Percentiles rank a stretch among this genome's conserved stretches.
phyloP scores from a whole-genome alignment of 495 filamentous ascomycete genomes.

The Rhypophila decipiens region DNA sequence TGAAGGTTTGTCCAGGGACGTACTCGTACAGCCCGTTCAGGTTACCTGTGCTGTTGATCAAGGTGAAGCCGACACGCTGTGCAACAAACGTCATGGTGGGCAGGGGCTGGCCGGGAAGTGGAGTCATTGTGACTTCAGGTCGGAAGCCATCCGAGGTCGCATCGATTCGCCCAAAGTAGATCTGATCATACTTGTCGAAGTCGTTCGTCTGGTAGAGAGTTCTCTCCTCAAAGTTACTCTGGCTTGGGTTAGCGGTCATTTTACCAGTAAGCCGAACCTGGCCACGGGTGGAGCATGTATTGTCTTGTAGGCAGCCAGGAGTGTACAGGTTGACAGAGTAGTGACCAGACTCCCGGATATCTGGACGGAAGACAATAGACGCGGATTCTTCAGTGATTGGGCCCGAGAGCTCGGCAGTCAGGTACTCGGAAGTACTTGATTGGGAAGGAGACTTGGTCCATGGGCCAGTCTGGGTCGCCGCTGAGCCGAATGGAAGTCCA shows the following conservation, averaged over 20 bases:
- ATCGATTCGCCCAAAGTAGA: constrained; percentile 81
- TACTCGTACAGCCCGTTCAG: constrained; percentile 92
- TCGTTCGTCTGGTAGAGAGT: constrained; percentile 83
- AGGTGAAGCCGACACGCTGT: constrained; percentile 71
- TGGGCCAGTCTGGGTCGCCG: constrained; percentile 59
- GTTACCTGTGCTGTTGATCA: constrained; percentile 61
- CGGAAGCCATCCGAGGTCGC: constrained; percentile 66
- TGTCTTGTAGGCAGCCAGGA: constrained; percentile 79
- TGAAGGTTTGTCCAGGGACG: constrained; percentile 53
- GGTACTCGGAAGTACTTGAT: constrained; percentile 64
- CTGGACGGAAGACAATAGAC: constrained; percentile 71
- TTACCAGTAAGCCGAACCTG: constrained; percentile 71
- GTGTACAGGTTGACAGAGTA: constrained; percentile 87
- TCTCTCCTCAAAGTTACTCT: constrained; percentile 35
- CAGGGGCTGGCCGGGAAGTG: constrained; percentile 54
- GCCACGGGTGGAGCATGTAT: constrained; percentile 67
- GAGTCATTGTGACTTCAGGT: constrained; percentile 72
- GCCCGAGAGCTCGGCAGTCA: constrained; percentile 57
- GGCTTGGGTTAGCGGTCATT: constrained; percentile 48
- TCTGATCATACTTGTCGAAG: constrained; percentile 88
- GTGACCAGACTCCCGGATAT: constrained; percentile 83
- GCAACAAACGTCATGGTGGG: constrained; percentile 73
- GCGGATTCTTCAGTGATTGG: constrained; percentile 47
- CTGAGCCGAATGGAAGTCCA: constrained; percentile 56
- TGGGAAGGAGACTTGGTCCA: constrained; percentile 62